Evolutionary conservation across 768 basidiomycete genomes (phyloP).

Genomic region (Auriculariales sp.): DNA sequence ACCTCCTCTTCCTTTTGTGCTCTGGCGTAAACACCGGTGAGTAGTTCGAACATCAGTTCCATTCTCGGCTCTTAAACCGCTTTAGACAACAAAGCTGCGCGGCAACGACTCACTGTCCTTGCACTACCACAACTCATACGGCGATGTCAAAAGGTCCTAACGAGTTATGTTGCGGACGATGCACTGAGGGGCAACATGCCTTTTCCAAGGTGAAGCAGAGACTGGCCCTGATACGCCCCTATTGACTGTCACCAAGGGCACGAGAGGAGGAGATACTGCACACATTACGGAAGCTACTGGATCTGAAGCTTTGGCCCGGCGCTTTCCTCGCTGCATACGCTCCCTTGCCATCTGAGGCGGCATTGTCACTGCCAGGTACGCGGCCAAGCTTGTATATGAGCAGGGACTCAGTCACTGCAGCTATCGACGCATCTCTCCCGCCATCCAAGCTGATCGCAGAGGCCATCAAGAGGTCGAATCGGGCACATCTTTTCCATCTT

Average conservation of each 20-base stretch:
- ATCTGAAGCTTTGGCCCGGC: conserved; percentile 59
- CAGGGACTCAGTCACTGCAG: conserved; percentile 9
- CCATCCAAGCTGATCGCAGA: conserved; percentile 50
- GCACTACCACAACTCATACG: conserved; percentile 57
- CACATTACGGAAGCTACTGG: conserved; percentile 60
- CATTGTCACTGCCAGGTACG: conserved; percentile 44
- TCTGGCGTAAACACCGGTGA: conserved; percentile 48
- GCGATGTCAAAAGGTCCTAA: conserved; percentile 56
- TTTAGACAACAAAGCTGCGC: conserved; percentile 43
- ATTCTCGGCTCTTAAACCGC: background rate
- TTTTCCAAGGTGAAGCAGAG: conserved; percentile 52
- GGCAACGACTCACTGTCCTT: conserved; percentile 58
- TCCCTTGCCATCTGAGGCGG: conserved; percentile 41
- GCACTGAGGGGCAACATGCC: conserved; percentile 75
- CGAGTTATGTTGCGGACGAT: conserved; percentile 72
- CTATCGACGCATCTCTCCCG: conserved; percentile 28
- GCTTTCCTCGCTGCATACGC: conserved; percentile 66
- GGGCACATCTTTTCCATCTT: conserved; percentile 81
- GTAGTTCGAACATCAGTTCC: conserved; percentile 5
- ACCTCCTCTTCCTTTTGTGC: conserved; percentile 70
- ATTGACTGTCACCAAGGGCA: conserved; percentile 27
- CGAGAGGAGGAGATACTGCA: conserved; percentile 86
- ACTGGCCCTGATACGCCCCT: background rate
- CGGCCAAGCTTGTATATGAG: too few relatives aligned
- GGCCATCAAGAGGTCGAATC: conserved; percentile 55